Percentiles rank a stretch among this genome's conserved stretches.
phyloP scores from a whole-genome alignment of 2,329 filamentous ascomycete genomes.

The Trichoderma sp. region DNA sequence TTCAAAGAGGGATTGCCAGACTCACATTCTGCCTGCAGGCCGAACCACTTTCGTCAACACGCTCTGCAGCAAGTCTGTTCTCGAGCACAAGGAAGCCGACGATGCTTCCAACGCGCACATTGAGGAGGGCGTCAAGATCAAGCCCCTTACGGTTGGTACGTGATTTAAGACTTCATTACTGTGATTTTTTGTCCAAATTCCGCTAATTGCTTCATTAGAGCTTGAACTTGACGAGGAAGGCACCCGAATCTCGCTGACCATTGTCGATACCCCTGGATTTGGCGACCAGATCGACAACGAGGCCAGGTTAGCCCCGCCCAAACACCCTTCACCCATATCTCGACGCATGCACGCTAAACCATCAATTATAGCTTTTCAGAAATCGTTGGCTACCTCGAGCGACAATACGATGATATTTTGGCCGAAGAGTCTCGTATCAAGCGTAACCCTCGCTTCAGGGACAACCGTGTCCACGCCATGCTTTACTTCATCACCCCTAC shows the following conservation, averaged over 20 bases:
- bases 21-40: slow-evolving; percentile 56
- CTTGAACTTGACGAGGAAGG: slow-evolving; percentile 97
- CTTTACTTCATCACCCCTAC: slow-evolving; percentile 99
- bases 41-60: slow-evolving; percentile 99
- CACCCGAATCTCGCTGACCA: slow-evolving; percentile 95
- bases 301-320: slow-evolving; percentile 68
- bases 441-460: slow-evolving; percentile 99
- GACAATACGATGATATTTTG: slow-evolving; percentile 99
- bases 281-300: slow-evolving; percentile 99
- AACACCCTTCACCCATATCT: background rate
- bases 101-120: slow-evolving; percentile 86
- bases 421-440: slow-evolving; percentile 99
- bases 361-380: slow-evolving; percentile 75
- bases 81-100: slow-evolving; percentile 89
- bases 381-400: slow-evolving; percentile 97
- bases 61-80: slow-evolving; percentile 91
- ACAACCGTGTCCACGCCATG: slow-evolving; percentile 97
- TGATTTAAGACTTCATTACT: slow-evolving; percentile 20
- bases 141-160: slow-evolving; percentile 93
- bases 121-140: slow-evolving; percentile 97
- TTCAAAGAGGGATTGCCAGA: slow-evolving; percentile 13
- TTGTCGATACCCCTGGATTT: slow-evolving; percentile 97
- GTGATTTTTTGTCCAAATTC: background rate
- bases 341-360: slow-evolving; percentile 28
- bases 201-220: slow-evolving; percentile 55